Evolutionary conservation across 108 stramenopile species (phyloP).

Genomic region (Cyclotella baltica): DNA sequence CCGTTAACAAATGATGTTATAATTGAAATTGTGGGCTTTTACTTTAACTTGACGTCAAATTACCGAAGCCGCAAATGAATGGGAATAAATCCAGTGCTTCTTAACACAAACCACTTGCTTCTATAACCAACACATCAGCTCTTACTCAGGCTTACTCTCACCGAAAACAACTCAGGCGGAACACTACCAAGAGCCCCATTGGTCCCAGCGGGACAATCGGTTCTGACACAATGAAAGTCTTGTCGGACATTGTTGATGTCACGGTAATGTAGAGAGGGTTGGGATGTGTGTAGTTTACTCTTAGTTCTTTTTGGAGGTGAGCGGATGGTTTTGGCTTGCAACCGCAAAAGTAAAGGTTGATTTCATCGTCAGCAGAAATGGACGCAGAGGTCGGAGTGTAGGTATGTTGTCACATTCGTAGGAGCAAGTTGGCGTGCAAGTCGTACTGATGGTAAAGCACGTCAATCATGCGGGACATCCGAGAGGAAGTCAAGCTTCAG

Average conservation of each 20-base stretch:
- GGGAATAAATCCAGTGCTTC: too few species aligned
- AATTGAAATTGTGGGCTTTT: too few species aligned
- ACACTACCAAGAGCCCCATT: constrained; percentile 68
- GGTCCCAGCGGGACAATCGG: constrained; percentile 68
- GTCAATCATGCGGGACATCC: constrained; percentile 14
- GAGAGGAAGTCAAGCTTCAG: neutral
- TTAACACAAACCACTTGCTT: too few species aligned
- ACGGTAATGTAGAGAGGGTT: constrained; percentile 50
- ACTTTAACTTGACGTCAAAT: too few species aligned
- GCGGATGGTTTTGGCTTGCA: constrained; percentile 27
- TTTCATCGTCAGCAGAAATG: too few species aligned
- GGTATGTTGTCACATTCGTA: too few species aligned
- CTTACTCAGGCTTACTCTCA: neutral
- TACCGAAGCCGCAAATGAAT: too few species aligned
- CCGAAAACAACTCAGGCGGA: constrained; percentile 67
- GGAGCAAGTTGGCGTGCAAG: too few species aligned
- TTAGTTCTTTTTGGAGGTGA: constrained; percentile 29
- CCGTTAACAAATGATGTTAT: too few species aligned
- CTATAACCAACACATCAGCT: too few species aligned
- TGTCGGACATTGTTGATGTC: constrained; percentile 72
- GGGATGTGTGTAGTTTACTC: constrained; percentile 14
- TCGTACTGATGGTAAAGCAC: constrained; percentile 38
- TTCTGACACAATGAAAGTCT: constrained; percentile 79
- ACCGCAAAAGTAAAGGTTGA: constrained; percentile 40
- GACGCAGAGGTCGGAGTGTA: constrained; percentile 18